A percentile compares a stretch with the other conserved stretches of the same genome.
Evolutionary conservation across 1,284 basidiomycete genomes (phyloP).

Genomic region (Athelia sp.): DNA sequence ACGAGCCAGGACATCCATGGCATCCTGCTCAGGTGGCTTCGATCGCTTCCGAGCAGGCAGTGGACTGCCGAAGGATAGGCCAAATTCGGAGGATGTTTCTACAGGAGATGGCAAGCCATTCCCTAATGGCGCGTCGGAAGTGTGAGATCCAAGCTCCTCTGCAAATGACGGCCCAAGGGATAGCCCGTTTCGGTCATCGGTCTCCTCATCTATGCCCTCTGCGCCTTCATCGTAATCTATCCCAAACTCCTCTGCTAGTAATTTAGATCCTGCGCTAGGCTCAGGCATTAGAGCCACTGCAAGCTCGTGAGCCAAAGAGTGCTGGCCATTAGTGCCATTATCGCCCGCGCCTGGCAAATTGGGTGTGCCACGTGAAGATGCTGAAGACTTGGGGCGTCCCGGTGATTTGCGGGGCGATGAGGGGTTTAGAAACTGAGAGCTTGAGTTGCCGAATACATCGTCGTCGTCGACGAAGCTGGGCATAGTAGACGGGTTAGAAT

Average conservation of each 20-base stretch:
- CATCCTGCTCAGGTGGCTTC: constrained; percentile 48
- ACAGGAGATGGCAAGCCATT: constrained; percentile 13
- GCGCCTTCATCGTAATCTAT: constrained; percentile 83
- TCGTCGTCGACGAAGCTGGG: neutral
- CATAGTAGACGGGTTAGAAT: neutral
- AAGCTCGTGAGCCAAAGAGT: constrained; percentile 78
- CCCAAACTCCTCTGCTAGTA: constrained; percentile 79
- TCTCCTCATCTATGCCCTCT: constrained; percentile 65
- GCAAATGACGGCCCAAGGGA: constrained; percentile 28
- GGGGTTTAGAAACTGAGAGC: constrained; percentile 3
- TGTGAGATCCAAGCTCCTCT: constrained; percentile 22
- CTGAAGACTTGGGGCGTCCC: constrained; percentile 41
- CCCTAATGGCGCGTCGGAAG: constrained; percentile 8
- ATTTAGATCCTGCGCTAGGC: constrained; percentile 65
- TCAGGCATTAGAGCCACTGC: constrained; percentile 81
- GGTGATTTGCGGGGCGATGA: constrained; percentile 41
- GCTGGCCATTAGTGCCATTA: constrained; percentile 40
- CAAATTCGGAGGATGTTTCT: constrained; percentile 18
- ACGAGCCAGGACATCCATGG: constrained; percentile 65
- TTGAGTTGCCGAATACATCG: constrained; percentile 1
- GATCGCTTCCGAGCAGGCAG: constrained; percentile 23
- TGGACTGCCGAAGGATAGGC: constrained; percentile 42
- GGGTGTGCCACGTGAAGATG: constrained; percentile 34
- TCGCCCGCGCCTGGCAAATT: constrained; percentile 32
- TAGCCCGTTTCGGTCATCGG: constrained; percentile 19